A percentile compares a stretch with the other conserved stretches of the same genome.
Evolutionary conservation across 306 rosid species (phyloP).

Genomic region (Vigna trinervia): DNA sequence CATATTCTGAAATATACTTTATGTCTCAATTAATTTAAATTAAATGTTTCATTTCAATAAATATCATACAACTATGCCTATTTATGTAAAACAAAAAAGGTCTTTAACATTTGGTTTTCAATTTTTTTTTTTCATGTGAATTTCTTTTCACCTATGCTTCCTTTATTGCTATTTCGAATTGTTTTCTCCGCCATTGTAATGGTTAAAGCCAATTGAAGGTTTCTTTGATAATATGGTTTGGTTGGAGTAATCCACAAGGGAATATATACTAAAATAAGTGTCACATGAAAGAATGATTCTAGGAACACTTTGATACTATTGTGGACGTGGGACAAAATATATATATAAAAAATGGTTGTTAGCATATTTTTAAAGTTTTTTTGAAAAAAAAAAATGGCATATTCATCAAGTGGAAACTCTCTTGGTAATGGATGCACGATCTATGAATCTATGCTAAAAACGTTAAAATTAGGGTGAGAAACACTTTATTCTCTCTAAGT

Average conservation of each 20-base stretch:
- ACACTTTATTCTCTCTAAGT: not conserved
- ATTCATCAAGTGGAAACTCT: not conserved
- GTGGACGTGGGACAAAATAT: not conserved
- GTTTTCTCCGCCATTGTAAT: not conserved
- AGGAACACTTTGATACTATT: not conserved
- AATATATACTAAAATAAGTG: conserved; percentile 1
- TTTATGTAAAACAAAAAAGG: too few species aligned
- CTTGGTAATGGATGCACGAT: not conserved
- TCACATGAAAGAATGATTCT: not conserved
- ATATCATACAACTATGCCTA: too few species aligned
- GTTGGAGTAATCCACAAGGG: not conserved
- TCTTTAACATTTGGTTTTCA: too few species aligned
- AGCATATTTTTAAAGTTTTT: not conserved
- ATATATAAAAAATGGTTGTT: not conserved
- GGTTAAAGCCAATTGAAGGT: not conserved
- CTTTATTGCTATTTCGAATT: not conserved
- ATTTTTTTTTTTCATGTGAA: not conserved
- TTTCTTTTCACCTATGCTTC: not conserved
- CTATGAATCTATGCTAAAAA: not conserved
- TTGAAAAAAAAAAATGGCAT: not conserved
- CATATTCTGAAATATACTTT: too few species aligned
- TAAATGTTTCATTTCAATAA: too few species aligned
- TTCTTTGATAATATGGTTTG: not conserved
- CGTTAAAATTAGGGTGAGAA: not conserved
- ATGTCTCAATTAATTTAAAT: too few species aligned